phyloP scores from a whole-genome alignment of 371 early-diverging fungal species.

The Saksenaea vasiformis region DNA sequence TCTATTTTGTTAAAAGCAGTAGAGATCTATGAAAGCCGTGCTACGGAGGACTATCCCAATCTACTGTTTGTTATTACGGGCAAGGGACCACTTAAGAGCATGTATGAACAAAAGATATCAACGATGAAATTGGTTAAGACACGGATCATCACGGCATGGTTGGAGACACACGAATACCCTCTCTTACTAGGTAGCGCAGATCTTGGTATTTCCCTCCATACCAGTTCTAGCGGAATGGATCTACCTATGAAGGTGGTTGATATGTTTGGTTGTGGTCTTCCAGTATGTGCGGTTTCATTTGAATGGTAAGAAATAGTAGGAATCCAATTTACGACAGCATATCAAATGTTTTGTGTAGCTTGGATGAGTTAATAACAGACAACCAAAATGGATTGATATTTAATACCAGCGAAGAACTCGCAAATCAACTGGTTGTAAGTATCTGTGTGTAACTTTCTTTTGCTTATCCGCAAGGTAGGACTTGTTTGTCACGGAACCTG shows the following conservation, averaged over 20 bases:
- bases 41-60: conserved; percentile 47
- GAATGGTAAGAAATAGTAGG: conserved; percentile 48
- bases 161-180: conserved; percentile 83
- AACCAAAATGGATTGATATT: conserved; percentile 84
- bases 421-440: conserved; percentile 50
- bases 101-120: conserved; percentile 67
- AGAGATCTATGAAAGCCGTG: conserved; percentile 51
- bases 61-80: conserved; percentile 91
- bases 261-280: conserved; percentile 96
- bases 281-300: conserved; percentile 84
- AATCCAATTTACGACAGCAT: not conserved
- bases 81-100: conserved; percentile 80
- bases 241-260: conserved; percentile 98
- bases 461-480: conserved; percentile 22
- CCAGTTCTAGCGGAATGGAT: conserved; percentile 91
- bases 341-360: conserved; percentile 37
- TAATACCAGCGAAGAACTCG: conserved; percentile 65
- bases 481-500: conserved; percentile 38
- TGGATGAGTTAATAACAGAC: conserved; percentile 79
- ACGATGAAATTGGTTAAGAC: conserved; percentile 57
- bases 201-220: conserved; percentile 91
- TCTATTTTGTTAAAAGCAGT: conserved; percentile 76
- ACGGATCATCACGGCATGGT: conserved; percentile 80
- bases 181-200: conserved; percentile 85
- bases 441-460: not conserved